Evolutionary conservation across 2,329 filamentous ascomycete species (phyloP).

Genomic region (Fusarium sp.): DNA sequence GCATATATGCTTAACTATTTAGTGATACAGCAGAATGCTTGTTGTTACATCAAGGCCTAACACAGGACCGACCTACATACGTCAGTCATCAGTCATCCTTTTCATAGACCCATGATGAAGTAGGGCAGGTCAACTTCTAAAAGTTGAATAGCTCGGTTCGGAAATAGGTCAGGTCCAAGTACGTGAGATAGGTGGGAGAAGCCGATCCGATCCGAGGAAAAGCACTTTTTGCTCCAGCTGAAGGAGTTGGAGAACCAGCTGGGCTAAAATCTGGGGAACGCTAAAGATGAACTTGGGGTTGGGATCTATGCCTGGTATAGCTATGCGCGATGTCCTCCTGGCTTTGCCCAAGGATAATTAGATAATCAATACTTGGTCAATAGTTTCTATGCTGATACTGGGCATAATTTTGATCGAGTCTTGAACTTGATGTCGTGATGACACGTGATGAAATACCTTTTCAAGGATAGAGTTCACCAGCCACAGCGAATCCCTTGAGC

Average conservation of each 20-base stretch:
- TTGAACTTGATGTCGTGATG: not conserved
- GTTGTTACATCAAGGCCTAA: not conserved
- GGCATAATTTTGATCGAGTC: not conserved
- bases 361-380: not conserved
- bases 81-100: not conserved
- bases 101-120: not conserved
- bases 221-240: not conserved
- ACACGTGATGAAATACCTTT: not conserved
- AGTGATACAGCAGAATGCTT: not conserved
- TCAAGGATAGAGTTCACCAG: constrained; percentile 10
- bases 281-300: not conserved
- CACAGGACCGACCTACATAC: not conserved
- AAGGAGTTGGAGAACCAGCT: not conserved
- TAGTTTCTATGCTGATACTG: not conserved
- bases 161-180: not conserved
- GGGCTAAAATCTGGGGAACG: constrained; percentile 2
- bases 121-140: not conserved
- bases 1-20: not conserved
- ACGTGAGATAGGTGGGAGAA: not conserved
- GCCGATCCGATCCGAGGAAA: constrained; percentile 17
- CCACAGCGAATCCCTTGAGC: constrained; percentile 9
- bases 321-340: not conserved
- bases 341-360: not conserved
- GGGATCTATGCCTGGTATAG: not conserved
- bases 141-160: constrained; percentile 13